A percentile compares a stretch with the other conserved stretches of the same genome.
These are phyloP conservation scores for Ballota nigra DNA, from an alignment of 257 asterid species.

Conservation along the genomic window DNA sequence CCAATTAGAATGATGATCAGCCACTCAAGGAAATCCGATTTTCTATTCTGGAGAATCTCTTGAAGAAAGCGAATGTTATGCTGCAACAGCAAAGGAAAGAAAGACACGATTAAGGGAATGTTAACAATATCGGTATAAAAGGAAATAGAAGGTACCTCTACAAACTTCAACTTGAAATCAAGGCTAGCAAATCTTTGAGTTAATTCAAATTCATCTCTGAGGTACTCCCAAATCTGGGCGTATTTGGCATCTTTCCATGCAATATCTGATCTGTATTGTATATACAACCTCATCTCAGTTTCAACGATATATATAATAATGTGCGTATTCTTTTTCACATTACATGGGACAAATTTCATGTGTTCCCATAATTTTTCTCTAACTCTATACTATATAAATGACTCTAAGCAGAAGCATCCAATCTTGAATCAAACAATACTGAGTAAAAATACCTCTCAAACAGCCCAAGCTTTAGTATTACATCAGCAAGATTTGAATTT, in stretches of 20 bases:
- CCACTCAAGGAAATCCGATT: constrained; percentile 94
- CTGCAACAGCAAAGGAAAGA: constrained; percentile 40
- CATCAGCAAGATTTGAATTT: constrained; percentile 95
- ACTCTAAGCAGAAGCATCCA: background rate
- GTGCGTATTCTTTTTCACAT: background rate
- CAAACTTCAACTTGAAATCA: constrained; percentile 92
- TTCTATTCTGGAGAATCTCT: constrained; percentile 95
- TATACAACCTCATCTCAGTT: constrained; percentile 7
- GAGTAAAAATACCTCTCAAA: constrained; percentile 69
- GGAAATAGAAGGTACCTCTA: constrained; percentile 55
- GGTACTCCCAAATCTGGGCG: constrained; percentile 99
- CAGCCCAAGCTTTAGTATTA: constrained; percentile 94
- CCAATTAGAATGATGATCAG: constrained; percentile 85
- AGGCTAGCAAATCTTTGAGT: constrained; percentile 96
- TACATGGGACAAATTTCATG: background rate
- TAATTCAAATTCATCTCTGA: constrained; percentile 92
- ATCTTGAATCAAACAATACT: constrained; percentile 1
- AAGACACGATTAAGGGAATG: background rate
- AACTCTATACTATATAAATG: background rate
- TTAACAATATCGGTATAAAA: background rate
- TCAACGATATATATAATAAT: no score
- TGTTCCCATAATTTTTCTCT: background rate
- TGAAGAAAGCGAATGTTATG: constrained; percentile 92
- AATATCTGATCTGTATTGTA: constrained; percentile 37
- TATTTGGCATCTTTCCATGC: constrained; percentile 99